phyloP scores from a whole-genome alignment of 345 rosid species.

The Combretum micranthum region DNA sequence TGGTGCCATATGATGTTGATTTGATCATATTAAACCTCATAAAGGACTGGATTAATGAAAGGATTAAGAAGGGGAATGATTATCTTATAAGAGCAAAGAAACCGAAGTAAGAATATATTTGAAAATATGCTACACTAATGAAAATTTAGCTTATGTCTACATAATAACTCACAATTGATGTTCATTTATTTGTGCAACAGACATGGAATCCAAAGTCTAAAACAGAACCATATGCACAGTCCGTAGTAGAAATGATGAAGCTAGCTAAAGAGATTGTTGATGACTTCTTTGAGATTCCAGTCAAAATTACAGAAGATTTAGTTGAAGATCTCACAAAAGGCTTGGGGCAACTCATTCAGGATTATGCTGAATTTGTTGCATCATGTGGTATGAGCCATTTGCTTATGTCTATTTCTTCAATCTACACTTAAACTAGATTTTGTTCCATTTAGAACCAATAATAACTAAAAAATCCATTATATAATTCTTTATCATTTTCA shows the following conservation, averaged over 20 bases:
- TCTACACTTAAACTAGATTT: neutral
- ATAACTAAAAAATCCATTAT: too few relatives aligned
- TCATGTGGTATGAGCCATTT: conserved; percentile 54
- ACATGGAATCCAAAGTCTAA: conserved; percentile 92
- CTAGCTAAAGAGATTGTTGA: conserved; percentile 47
- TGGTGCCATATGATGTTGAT: conserved; percentile 87
- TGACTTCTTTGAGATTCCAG: conserved; percentile 69
- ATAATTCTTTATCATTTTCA: too few relatives aligned
- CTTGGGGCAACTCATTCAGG: conserved; percentile 50
- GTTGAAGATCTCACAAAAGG: conserved; percentile 62
- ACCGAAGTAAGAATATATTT: conserved; percentile 46
- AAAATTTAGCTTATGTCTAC: conserved; percentile 49
- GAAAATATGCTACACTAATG: conserved; percentile 30
- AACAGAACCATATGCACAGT: conserved; percentile 73
- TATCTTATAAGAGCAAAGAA: conserved; percentile 45
- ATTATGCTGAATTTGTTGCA: conserved; percentile 57
- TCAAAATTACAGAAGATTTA: conserved; percentile 62
- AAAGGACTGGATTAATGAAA: conserved; percentile 63
- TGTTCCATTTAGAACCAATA: too few relatives aligned
- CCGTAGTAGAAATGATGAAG: conserved; percentile 61
- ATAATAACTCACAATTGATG: neutral
- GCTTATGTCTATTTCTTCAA: neutral
- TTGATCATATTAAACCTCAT: conserved; percentile 42
- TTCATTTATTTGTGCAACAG: conserved; percentile 25
- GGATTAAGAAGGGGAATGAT: conserved; percentile 38